Conservation (phyloP, 2,329 filamentous ascomycete species). For the Xenoacremonium recifei region DNA sequence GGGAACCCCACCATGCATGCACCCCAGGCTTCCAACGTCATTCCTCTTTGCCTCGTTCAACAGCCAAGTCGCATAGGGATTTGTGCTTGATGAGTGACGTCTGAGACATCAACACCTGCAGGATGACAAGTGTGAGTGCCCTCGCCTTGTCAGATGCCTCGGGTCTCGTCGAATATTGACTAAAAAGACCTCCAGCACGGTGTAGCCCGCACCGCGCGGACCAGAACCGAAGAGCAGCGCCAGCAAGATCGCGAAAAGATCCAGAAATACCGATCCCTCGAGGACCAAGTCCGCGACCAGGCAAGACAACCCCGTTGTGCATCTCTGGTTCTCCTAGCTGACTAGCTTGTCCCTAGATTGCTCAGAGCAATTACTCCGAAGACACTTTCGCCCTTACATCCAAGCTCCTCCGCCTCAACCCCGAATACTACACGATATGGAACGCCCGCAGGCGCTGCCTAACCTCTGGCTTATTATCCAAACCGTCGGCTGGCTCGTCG, state of each 20-base stretch:
- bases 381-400: constrained; percentile 67
- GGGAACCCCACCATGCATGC: not conserved
- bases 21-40: not conserved
- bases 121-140: constrained; percentile 24
- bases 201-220: constrained; percentile 65
- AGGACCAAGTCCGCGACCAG: constrained; percentile 64
- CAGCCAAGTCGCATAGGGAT: not conserved
- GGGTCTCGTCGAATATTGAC: constrained; percentile 12
- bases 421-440: constrained; percentile 90
- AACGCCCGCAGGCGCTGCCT: constrained; percentile 77
- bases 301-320: constrained; percentile 37
- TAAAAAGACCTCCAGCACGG: constrained; percentile 64
- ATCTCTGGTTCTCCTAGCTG: constrained; percentile 5
- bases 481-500: constrained; percentile 48
- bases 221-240: constrained; percentile 66
- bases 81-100: not conserved
- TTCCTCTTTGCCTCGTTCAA: not conserved
- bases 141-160: not conserved
- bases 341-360: constrained; percentile 29
- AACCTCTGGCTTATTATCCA: constrained; percentile 58
- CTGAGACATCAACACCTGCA: constrained; percentile 7
- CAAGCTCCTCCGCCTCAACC: constrained; percentile 73
- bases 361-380: constrained; percentile 45
- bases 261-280: constrained; percentile 69
- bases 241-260: constrained; percentile 75